Evolutionary conservation across 306 rosid genomes (phyloP).

Genomic region (Gastrolobium bilobum): DNA sequence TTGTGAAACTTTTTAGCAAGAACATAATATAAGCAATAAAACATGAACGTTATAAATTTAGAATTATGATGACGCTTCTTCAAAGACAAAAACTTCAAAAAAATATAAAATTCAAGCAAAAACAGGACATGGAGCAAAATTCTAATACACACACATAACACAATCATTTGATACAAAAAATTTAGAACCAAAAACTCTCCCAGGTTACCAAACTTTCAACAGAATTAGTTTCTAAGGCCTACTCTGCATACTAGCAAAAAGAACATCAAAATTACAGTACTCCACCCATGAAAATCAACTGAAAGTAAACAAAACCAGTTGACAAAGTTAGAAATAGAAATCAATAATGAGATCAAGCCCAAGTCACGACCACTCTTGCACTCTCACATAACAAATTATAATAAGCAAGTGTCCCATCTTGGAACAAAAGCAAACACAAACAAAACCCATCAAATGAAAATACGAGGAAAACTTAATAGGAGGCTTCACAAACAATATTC

Average conservation of each 20-base stretch:
- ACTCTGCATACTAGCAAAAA: background rate
- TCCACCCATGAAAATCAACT: slow-evolving; percentile 29
- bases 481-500: background rate
- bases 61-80: background rate
- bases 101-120: background rate
- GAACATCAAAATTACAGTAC: background rate
- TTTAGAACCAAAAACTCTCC: background rate
- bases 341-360: slow-evolving; percentile 49
- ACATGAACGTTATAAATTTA: background rate
- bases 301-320: slow-evolving; percentile 26
- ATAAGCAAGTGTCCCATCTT: slow-evolving; percentile 45
- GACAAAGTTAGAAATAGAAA: slow-evolving; percentile 43
- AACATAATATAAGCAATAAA: background rate
- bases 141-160: background rate
- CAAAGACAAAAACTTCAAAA: background rate
- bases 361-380: no score
- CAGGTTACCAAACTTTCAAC: background rate
- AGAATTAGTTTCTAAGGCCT: background rate
- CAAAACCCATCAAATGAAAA: background rate
- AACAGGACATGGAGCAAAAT: background rate
- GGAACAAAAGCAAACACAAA: background rate
- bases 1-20: background rate
- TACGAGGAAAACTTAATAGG: background rate
- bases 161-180: background rate
- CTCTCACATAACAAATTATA: no score